These are phyloP conservation scores for Ceratocystis cubensis DNA, from an alignment of 2,329 filamentous ascomycete species.

Conservation along the genomic window DNA sequence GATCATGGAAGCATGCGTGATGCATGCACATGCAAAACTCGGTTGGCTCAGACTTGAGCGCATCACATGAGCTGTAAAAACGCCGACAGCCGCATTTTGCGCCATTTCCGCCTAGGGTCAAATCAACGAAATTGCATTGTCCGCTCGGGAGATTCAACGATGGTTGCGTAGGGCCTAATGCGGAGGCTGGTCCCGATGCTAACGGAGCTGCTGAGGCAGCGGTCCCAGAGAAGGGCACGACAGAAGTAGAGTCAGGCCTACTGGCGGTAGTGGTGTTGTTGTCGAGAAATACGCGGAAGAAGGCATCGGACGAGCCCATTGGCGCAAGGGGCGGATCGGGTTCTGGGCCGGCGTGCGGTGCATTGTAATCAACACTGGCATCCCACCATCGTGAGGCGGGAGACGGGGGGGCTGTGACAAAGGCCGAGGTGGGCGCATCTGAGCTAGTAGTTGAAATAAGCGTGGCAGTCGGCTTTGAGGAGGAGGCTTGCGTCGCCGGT, in stretches of 20 bases:
- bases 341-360: conserved; percentile 4
- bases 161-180: conserved; percentile 24
- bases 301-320: conserved; percentile 8
- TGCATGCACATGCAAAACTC: conserved; percentile 51
- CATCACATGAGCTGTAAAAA: conserved; percentile 35
- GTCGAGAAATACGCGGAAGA: conserved; percentile 17
- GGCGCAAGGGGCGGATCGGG: conserved; percentile 4
- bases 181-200: conserved; percentile 16
- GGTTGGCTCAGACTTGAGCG: conserved; percentile 33
- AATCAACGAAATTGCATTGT: conserved; percentile 46
- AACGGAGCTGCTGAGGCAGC: neutral
- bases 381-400: conserved; percentile 18
- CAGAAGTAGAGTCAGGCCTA: neutral
- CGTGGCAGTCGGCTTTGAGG: neutral
- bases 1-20: conserved; percentile 50
- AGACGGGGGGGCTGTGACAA: conserved; percentile 15
- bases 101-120: conserved; percentile 39
- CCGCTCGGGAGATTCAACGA: conserved; percentile 36
- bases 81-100: conserved; percentile 47
- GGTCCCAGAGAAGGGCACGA: neutral
- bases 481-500: neutral
- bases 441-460: neutral
- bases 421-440: conserved; percentile 9
- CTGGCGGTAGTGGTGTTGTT: neutral
- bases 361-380: conserved; percentile 11